Percentiles rank a stretch among this genome's conserved stretches.
Conservation (phyloP, 2,329 filamentous ascomycete genomes). For the Rhynchosporium graminicola region DNA sequence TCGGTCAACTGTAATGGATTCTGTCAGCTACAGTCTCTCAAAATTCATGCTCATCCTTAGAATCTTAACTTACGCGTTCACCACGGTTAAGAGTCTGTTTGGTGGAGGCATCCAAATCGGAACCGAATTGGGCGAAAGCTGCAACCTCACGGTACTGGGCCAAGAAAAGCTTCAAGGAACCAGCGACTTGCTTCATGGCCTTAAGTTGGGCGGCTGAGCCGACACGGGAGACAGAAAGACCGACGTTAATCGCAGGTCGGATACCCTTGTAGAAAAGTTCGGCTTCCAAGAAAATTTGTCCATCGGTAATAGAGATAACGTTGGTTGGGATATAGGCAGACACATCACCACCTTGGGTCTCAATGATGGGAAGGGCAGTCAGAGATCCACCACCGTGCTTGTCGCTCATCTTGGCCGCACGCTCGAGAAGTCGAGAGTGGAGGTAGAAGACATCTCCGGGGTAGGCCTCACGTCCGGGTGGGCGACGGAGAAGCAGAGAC, state of each 20-base stretch:
- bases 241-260: slow-evolving; percentile 99
- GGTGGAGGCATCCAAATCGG: slow-evolving; percentile 96
- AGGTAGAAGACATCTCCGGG: slow-evolving; percentile 99
- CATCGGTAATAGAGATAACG: slow-evolving; percentile 99
- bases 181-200: slow-evolving; percentile 99
- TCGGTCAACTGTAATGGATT: slow-evolving; percentile 68
- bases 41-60: slow-evolving; percentile 29
- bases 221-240: slow-evolving; percentile 99
- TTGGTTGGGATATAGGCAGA: slow-evolving; percentile 99
- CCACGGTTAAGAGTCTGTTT: slow-evolving; percentile 98
- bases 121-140: slow-evolving; percentile 99
- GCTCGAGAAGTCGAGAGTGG: slow-evolving; percentile 98
- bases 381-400: slow-evolving; percentile 94
- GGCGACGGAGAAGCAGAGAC: slow-evolving; percentile 96
- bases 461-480: slow-evolving; percentile 98
- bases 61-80: slow-evolving; percentile 75
- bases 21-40: slow-evolving; percentile 24
- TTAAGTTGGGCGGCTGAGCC: slow-evolving; percentile 99
- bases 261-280: slow-evolving; percentile 99
- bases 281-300: slow-evolving; percentile 99
- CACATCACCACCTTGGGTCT: slow-evolving; percentile 99
- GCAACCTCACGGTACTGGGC: slow-evolving; percentile 99
- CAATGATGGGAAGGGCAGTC: slow-evolving; percentile 95
- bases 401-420: slow-evolving; percentile 98
- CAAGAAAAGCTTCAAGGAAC: slow-evolving; percentile 99